Conservation (phyloP, 208 protist species). For the Crithidia bombi region DNA sequence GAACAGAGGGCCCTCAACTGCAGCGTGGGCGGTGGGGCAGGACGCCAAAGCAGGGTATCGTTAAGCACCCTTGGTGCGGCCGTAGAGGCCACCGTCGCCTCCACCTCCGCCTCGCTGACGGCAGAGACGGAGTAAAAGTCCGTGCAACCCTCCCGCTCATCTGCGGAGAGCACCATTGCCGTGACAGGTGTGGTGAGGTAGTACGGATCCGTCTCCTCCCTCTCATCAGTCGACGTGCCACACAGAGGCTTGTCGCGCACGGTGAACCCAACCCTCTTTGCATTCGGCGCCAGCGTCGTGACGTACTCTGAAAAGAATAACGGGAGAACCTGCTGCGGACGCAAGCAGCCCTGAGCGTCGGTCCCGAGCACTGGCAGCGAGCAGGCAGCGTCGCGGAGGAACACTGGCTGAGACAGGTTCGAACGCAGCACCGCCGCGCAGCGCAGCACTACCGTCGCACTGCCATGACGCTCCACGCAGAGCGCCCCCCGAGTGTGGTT, state of each 20-base stretch:
- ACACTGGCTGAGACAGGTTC: conserved; percentile 16
- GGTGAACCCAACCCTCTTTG: conserved; percentile 17
- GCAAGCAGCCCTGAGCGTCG: conserved; percentile 19
- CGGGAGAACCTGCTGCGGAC: conserved; percentile 23
- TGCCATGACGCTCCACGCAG: conserved; percentile 13
- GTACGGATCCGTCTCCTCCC: conserved; percentile 23
- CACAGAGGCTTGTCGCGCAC: conserved; percentile 16
- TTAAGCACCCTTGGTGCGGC: not conserved
- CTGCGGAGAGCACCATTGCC: conserved; percentile 18
- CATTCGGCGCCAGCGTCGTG: conserved; percentile 17
- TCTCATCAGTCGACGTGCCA: not conserved
- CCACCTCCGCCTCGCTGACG: not conserved
- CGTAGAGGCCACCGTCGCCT: not conserved
- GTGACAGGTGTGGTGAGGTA: conserved; percentile 24
- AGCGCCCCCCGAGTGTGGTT: conserved; percentile 18
- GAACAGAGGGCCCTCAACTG: conserved; percentile 23
- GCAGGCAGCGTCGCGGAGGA: conserved; percentile 19
- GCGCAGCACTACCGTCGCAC: conserved; percentile 23
- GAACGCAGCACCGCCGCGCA: conserved; percentile 32
- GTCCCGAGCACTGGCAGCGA: conserved; percentile 17
- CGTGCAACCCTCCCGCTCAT: conserved; percentile 17
- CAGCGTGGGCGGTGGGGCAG: conserved; percentile 5
- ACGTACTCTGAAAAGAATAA: conserved; percentile 35
- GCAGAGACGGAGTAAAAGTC: conserved; percentile 29
- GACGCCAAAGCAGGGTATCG: conserved; percentile 12